A percentile compares a stretch with the other conserved stretches of the same genome.
These are phyloP conservation scores for Quaeritorhiza haematococci DNA, from an alignment of 371 early-diverging fungal species.

Conservation along the genomic window DNA sequence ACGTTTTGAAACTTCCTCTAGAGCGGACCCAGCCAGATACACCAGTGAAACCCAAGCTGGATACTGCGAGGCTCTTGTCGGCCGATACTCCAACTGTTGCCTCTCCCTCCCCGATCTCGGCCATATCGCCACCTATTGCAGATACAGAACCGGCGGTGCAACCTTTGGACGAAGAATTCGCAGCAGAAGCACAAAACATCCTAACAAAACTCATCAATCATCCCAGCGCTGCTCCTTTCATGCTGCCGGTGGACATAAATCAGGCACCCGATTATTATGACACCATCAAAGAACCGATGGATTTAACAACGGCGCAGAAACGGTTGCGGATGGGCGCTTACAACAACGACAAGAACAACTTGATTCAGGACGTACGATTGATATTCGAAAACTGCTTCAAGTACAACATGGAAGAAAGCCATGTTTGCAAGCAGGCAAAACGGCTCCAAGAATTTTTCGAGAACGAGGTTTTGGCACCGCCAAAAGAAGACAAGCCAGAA, in stretches of 20 bases:
- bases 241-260: slow-evolving; percentile 57
- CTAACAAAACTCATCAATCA: slow-evolving; percentile 54
- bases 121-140: too few species aligned
- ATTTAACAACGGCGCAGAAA: slow-evolving; percentile 79
- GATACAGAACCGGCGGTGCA: neutral
- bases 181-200: slow-evolving; percentile 12
- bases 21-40: too few species aligned
- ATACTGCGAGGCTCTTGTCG: too few species aligned
- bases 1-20: too few species aligned
- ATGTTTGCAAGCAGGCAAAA: slow-evolving; percentile 66
- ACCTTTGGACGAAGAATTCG: neutral
- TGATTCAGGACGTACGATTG: slow-evolving; percentile 62
- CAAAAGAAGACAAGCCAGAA: neutral
- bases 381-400: slow-evolving; percentile 82
- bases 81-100: too few species aligned
- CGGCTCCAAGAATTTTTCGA: slow-evolving; percentile 61
- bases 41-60: neutral
- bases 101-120: too few species aligned
- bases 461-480: neutral
- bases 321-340: slow-evolving; percentile 62
- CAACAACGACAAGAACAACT: slow-evolving; percentile 59
- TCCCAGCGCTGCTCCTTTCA: slow-evolving; percentile 54
- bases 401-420: slow-evolving; percentile 78
- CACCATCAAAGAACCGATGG: slow-evolving; percentile 94
- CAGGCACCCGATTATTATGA: slow-evolving; percentile 77